Conservation (phyloP, 2,329 filamentous ascomycete species). For the Xylaria sp. region DNA sequence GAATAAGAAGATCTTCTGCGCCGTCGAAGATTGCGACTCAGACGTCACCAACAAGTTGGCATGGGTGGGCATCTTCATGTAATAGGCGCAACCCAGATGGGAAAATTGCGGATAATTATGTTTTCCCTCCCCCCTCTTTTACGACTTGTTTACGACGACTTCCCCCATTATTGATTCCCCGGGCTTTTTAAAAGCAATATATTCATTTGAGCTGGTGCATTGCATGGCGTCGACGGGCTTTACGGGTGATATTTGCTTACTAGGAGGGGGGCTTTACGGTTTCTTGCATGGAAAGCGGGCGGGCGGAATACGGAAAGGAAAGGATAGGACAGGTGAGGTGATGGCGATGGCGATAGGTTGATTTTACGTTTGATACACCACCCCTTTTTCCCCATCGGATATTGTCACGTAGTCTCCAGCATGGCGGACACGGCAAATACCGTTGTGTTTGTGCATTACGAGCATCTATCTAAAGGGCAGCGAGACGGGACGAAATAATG, state of each 20-base stretch:
- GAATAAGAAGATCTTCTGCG: slow-evolving; percentile 53
- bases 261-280: not conserved
- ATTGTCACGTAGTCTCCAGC: no score
- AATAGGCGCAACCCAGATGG: not conserved
- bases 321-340: no score
- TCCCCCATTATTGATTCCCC: not conserved
- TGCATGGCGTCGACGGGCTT: slow-evolving; percentile 26
- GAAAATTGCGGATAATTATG: not conserved
- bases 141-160: not conserved
- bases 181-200: not conserved
- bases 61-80: slow-evolving; percentile 58
- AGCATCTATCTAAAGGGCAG: no score
- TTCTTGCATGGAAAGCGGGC: not conserved
- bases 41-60: slow-evolving; percentile 60
- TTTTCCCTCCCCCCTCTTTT: not conserved
- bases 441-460: no score
- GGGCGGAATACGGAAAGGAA: no score
- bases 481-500: no score
- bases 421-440: no score
- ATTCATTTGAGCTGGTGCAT: slow-evolving; percentile 14
- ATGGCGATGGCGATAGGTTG: no score
- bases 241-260: not conserved
- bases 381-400: no score
- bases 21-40: slow-evolving; percentile 61
- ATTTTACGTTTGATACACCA: no score